These are phyloP conservation scores for Solanum bulbocastanum DNA, from an alignment of 257 asterid species.

Conservation along the genomic window DNA sequence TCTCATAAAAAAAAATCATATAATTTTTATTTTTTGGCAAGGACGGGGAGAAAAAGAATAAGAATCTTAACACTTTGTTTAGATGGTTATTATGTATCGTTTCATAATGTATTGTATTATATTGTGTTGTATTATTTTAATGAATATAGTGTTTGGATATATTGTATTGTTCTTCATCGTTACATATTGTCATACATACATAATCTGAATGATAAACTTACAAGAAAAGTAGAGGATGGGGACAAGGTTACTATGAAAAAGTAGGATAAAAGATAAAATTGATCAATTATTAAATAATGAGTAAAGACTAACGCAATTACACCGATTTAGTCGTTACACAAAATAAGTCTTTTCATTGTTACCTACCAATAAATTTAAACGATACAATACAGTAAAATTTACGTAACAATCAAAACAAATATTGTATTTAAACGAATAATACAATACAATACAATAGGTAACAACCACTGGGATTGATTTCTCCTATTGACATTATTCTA, in stretches of 20 bases:
- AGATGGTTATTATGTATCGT: too few species aligned
- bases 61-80: too few species aligned
- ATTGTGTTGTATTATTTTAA: too few species aligned
- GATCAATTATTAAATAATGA: too few species aligned
- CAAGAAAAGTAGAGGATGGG: background rate
- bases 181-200: background rate
- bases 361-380: background rate
- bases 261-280: background rate
- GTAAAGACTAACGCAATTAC: background rate
- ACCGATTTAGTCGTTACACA: background rate
- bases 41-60: background rate
- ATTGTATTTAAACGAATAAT: too few species aligned
- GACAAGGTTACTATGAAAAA: background rate
- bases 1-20: background rate
- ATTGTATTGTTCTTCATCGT: too few species aligned
- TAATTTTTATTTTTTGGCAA: background rate
- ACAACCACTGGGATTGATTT: background rate
- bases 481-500: rapidly evolving
- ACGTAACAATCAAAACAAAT: rapidly evolving
- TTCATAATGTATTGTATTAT: too few species aligned
- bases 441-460: too few species aligned
- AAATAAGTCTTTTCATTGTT: background rate
- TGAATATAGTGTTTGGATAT: too few species aligned
- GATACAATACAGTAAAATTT: too few species aligned
- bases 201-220: too few species aligned